Conservation (phyloP, 192 early-diverging fungal genomes). For the Coemansia sp. region DNA sequence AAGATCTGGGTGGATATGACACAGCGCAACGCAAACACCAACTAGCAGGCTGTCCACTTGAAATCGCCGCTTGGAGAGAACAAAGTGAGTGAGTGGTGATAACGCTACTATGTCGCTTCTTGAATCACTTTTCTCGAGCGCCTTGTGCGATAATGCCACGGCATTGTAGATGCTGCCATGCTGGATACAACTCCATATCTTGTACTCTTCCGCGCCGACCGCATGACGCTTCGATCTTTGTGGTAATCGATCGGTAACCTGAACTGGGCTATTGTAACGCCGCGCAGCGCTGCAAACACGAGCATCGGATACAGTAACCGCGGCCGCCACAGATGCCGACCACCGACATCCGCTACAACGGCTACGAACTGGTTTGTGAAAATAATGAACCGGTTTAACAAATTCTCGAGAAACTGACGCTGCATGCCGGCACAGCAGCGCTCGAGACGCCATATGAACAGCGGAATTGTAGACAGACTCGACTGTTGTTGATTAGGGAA, state of each 20-base stretch:
- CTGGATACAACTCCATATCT: slow-evolving; percentile 14
- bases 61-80: slow-evolving; percentile 21
- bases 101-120: background rate
- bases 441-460: slow-evolving; percentile 14
- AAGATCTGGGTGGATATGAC: background rate
- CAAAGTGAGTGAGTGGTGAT: slow-evolving; percentile 21
- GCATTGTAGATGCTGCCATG: slow-evolving; percentile 9
- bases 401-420: background rate
- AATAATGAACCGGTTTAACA: background rate
- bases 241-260: background rate
- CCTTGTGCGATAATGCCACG: slow-evolving; percentile 3
- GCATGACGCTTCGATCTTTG: background rate
- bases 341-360: background rate
- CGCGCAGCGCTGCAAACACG: background rate
- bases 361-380: background rate
- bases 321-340: background rate
- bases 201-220: background rate
- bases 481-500: background rate
- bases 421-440: slow-evolving; percentile 21
- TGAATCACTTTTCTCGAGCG: background rate
- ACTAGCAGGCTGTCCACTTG: slow-evolving; percentile 21
- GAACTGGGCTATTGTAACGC: background rate
- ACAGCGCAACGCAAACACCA: slow-evolving; percentile 13
- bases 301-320: background rate
- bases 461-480: background rate